Conservation (phyloP, 2,329 filamentous ascomycete species). For the Elsinoe arachidis region DNA sequence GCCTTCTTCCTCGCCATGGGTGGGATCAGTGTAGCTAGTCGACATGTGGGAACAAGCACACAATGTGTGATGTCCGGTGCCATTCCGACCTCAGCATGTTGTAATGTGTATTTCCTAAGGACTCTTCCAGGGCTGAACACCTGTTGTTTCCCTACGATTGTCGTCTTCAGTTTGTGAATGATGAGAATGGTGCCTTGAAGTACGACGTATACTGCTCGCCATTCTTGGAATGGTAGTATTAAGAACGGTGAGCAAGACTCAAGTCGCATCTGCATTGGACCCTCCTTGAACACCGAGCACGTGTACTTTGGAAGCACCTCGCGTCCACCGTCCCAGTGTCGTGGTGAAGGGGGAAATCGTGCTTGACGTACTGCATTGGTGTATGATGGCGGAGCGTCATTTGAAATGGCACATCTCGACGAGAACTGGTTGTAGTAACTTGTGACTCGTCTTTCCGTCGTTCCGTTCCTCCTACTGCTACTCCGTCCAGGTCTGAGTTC, state of each 20-base stretch:
- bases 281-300: slow-evolving; percentile 26
- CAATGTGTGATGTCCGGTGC: slow-evolving; percentile 63
- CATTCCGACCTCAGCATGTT: slow-evolving; percentile 67
- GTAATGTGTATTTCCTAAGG: slow-evolving; percentile 60
- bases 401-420: slow-evolving; percentile 23
- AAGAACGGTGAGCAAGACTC: slow-evolving; percentile 28
- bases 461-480: not conserved
- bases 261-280: slow-evolving; percentile 25
- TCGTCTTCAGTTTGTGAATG: slow-evolving; percentile 54
- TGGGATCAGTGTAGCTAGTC: slow-evolving; percentile 39
- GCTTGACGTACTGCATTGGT: slow-evolving; percentile 19
- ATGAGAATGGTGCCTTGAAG: slow-evolving; percentile 61
- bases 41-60: slow-evolving; percentile 34
- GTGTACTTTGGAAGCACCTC: slow-evolving; percentile 27
- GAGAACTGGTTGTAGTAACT: slow-evolving; percentile 30
- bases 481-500: slow-evolving; percentile 4
- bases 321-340: slow-evolving; percentile 16
- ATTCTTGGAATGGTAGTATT: slow-evolving; percentile 23
- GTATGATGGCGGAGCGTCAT: slow-evolving; percentile 28
- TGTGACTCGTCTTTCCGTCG: slow-evolving; percentile 10
- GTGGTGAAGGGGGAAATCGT: slow-evolving; percentile 14
- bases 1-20: slow-evolving; percentile 29
- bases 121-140: slow-evolving; percentile 46
- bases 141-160: slow-evolving; percentile 34
- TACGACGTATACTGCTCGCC: slow-evolving; percentile 46